Conservation (phyloP, 768 basidiomycete species). For the Naganishia randhawae region DNA sequence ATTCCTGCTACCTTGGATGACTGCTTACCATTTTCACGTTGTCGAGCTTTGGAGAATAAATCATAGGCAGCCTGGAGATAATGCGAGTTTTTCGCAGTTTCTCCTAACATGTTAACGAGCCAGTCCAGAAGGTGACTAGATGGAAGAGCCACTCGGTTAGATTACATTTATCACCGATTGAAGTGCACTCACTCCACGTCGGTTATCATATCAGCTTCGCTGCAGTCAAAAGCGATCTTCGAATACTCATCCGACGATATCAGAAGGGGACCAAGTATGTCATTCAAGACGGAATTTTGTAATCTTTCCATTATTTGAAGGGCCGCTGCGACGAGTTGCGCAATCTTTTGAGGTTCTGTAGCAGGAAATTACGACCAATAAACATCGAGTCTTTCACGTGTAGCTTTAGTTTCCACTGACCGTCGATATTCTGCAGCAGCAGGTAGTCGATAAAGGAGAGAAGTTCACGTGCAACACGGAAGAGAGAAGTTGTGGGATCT, state of each 20-base stretch:
- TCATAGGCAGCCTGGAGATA: not conserved
- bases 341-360: not conserved
- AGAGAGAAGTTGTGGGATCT: conserved; percentile 11
- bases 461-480: not conserved
- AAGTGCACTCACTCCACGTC: not conserved
- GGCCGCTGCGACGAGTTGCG: not conserved
- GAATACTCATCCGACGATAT: conserved; percentile 9
- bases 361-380: not conserved
- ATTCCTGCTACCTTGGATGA: not conserved
- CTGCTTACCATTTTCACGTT: conserved; percentile 6
- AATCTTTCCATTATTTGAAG: conserved; percentile 1
- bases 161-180: not conserved
- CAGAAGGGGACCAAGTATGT: not conserved
- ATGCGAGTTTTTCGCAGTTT: not conserved
- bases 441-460: not conserved
- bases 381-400: not conserved
- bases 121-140: conserved; percentile 6
- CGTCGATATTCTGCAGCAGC: conserved; percentile 8
- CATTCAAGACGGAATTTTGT: not conserved
- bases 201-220: not conserved
- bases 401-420: not conserved
- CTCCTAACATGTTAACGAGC: not conserved
- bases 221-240: conserved; percentile 4
- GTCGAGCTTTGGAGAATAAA: conserved; percentile 2
- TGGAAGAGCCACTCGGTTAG: not conserved